phyloP scores from a whole-genome alignment of 345 rosid species.

The Dipteronia dyeriana region DNA sequence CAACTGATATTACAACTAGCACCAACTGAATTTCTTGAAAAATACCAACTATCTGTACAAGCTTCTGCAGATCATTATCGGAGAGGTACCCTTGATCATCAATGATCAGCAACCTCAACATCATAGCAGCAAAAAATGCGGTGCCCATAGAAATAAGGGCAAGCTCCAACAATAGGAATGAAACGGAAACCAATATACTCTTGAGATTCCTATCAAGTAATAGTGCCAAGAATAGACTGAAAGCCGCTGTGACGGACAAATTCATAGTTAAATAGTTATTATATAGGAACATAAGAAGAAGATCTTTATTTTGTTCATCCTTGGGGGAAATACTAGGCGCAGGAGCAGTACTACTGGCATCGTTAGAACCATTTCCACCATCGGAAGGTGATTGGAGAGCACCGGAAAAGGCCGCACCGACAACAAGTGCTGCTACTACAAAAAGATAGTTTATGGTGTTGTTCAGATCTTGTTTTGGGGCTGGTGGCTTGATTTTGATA shows the following conservation, averaged over 20 bases:
- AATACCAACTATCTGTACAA: neutral
- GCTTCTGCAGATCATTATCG: too few species aligned
- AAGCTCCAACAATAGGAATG: neutral
- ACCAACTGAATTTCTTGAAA: neutral
- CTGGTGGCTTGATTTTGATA: neutral
- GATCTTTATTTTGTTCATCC: too few species aligned
- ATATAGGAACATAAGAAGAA: neutral
- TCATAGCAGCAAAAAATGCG: neutral
- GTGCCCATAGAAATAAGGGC: neutral
- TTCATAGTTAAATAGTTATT: neutral
- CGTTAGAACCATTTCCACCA: neutral
- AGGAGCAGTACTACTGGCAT: too few species aligned
- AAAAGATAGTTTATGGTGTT: constrained; percentile 25
- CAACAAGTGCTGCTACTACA: constrained; percentile 24
- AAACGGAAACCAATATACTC: neutral
- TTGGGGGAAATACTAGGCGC: too few species aligned
- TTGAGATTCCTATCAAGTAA: neutral
- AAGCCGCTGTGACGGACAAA: neutral
- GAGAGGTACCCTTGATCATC: neutral
- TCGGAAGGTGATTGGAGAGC: neutral
- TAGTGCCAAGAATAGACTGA: neutral
- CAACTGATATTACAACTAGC: neutral
- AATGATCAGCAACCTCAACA: neutral
- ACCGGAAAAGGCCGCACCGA: constrained; percentile 25
- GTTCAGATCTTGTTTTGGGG: neutral